A percentile compares a stretch with the other conserved stretches of the same genome.
Conservation (phyloP, 352 stramenopile genomes). For the Globisporangium emineosum region DNA sequence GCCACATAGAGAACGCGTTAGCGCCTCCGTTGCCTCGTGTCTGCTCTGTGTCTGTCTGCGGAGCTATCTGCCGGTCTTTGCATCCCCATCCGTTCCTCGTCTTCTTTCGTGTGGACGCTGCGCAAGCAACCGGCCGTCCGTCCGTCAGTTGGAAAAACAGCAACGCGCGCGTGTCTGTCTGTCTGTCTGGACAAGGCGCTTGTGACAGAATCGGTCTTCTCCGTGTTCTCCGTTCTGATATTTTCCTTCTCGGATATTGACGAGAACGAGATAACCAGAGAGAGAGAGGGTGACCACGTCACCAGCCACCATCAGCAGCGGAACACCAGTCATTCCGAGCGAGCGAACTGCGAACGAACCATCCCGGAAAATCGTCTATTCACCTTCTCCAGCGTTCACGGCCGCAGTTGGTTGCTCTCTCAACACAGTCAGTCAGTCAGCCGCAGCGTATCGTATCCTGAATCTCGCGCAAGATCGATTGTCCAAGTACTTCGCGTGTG, state of each 20-base stretch:
- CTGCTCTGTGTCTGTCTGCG: not conserved
- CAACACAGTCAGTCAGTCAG: not conserved
- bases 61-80: not conserved
- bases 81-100: not conserved
- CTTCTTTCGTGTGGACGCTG: not conserved
- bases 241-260: constrained; percentile 2
- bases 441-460: not conserved
- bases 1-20: no score
- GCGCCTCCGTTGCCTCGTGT: not conserved
- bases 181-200: constrained; percentile 1
- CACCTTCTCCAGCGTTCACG: not conserved
- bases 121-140: no score
- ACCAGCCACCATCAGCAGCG: constrained; percentile 1
- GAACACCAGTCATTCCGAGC: constrained; percentile 8
- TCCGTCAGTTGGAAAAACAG: not conserved
- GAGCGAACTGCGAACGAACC: constrained; percentile 6
- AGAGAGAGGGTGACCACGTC: not conserved
- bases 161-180: constrained; percentile 4
- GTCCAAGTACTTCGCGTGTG: not conserved
- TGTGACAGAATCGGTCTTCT: constrained; percentile 6
- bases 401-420: not conserved
- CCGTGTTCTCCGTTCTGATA: constrained; percentile 9
- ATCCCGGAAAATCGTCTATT: not conserved
- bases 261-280: not conserved
- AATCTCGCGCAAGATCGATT: not conserved